Conservation (phyloP, 2,329 filamentous ascomycete genomes). For the Botryotinia calthae region DNA sequence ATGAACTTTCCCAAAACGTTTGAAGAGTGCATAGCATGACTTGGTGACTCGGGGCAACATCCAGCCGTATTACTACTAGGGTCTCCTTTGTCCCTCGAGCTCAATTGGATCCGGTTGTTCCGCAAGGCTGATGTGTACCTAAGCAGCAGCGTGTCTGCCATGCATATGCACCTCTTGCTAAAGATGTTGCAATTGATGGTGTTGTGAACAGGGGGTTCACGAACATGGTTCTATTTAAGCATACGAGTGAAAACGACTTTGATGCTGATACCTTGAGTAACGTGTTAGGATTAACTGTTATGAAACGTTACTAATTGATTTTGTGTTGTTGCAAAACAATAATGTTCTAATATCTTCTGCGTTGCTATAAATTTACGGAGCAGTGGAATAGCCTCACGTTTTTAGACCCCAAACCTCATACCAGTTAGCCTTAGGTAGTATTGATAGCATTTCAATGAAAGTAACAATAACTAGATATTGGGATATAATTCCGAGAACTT, state of each 20-base stretch:
- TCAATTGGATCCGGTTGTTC: conserved; percentile 21
- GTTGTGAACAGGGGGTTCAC: not conserved
- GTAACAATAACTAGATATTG: not conserved
- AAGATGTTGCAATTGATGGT: not conserved
- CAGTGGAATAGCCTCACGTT: not conserved
- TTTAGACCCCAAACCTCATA: not conserved
- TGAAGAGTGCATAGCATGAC: not conserved
- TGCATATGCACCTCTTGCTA: conserved; percentile 10
- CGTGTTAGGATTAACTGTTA: not conserved
- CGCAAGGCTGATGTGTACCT: conserved; percentile 28
- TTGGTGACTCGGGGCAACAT: conserved; percentile 10
- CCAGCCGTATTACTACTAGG: not conserved
- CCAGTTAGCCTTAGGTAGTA: not conserved
- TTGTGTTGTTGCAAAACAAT: not conserved
- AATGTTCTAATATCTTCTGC: not conserved
- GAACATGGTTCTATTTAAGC: not conserved
- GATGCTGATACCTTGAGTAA: conserved; percentile 13
- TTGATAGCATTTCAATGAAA: not conserved
- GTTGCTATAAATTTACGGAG: not conserved
- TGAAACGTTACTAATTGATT: not conserved
- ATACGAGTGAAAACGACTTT: not conserved
- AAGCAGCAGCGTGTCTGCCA: conserved; percentile 11
- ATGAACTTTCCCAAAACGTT: not conserved
- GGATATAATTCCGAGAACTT: not conserved
- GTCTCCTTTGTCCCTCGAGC: not conserved